These are phyloP conservation scores for Blumeriella jaapii DNA, from an alignment of 2,329 filamentous ascomycete species.

Conservation along the genomic window DNA sequence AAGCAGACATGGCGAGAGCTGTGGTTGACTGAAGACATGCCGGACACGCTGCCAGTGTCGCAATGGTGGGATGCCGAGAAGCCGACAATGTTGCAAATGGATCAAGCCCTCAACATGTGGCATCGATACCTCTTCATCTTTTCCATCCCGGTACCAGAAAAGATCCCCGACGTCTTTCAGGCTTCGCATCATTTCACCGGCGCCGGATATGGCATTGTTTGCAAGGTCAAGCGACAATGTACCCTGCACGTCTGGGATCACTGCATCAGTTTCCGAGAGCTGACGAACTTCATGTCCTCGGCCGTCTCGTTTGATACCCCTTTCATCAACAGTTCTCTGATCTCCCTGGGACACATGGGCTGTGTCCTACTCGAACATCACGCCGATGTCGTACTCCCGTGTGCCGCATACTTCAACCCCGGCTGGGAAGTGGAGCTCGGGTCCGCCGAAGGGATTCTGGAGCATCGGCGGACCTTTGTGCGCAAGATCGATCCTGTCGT, in stretches of 20 bases:
- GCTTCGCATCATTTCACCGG: slow-evolving; percentile 51
- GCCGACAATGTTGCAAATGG: slow-evolving; percentile 35
- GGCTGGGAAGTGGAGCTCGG: slow-evolving; percentile 53
- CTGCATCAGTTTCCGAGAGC: slow-evolving; percentile 47
- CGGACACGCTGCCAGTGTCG: slow-evolving; percentile 25
- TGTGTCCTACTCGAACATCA: slow-evolving; percentile 30
- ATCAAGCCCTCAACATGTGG: slow-evolving; percentile 35
- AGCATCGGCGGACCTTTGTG: slow-evolving; percentile 39
- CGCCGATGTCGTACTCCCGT: slow-evolving; percentile 45
- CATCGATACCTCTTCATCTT: slow-evolving; percentile 31
- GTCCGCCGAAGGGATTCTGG: slow-evolving; percentile 42
- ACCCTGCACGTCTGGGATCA: slow-evolving; percentile 53
- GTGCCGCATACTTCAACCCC: slow-evolving; percentile 50
- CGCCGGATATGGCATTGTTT: slow-evolving; percentile 48
- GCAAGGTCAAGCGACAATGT: slow-evolving; percentile 47
- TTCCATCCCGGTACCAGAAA: slow-evolving; percentile 32
- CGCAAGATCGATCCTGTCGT: slow-evolving; percentile 53
- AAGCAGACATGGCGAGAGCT: slow-evolving; percentile 34
- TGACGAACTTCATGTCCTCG: slow-evolving; percentile 23
- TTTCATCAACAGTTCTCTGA: slow-evolving; percentile 21
- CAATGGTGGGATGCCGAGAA: slow-evolving; percentile 35
- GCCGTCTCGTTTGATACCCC: slow-evolving; percentile 18
- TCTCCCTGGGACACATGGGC: slow-evolving; percentile 18
- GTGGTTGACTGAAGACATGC: slow-evolving; percentile 33
- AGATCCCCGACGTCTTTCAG: slow-evolving; percentile 43